These are phyloP conservation scores for Stylonectria norvegica DNA, from an alignment of 2,329 filamentous ascomycete species.

Conservation along the genomic window DNA sequence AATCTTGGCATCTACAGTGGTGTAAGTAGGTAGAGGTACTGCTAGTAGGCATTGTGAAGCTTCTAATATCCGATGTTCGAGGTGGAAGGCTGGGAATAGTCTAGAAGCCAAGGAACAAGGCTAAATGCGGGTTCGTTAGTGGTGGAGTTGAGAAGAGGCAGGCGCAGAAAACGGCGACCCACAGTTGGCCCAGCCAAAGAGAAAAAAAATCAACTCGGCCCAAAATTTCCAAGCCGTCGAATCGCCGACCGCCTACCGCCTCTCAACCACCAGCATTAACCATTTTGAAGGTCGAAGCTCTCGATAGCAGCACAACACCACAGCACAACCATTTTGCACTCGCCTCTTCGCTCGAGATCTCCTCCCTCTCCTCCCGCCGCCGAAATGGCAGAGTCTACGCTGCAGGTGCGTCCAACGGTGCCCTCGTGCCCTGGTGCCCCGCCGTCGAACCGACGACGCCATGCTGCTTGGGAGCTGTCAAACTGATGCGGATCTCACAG, in stretches of 20 bases:
- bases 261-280: slow-evolving; percentile 4
- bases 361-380: not conserved
- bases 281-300: not conserved
- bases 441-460: slow-evolving; percentile 4
- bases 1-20: too few relatives aligned
- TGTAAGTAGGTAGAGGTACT: too few relatives aligned
- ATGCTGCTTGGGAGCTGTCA: slow-evolving; percentile 13
- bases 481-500: slow-evolving; percentile 34
- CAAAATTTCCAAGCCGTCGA: slow-evolving; percentile 9
- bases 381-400: slow-evolving; percentile 43
- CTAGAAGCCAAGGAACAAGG: not conserved
- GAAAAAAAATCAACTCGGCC: slow-evolving; percentile 15
- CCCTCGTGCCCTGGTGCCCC: slow-evolving; percentile 21
- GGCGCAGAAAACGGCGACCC: too few relatives aligned
- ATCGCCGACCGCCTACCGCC: slow-evolving; percentile 14
- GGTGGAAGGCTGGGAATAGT: not conserved
- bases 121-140: not conserved
- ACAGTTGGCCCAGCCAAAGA: slow-evolving; percentile 13
- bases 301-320: slow-evolving; percentile 3
- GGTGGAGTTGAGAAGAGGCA: not conserved
- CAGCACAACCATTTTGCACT: not conserved
- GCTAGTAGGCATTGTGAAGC: too few relatives aligned
- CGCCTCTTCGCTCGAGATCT: not conserved
- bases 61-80: too few relatives aligned
- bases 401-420: slow-evolving; percentile 42